Base-by-base conservation (phyloP, 2,329 filamentous ascomycete genomes). In the Alternaria atra region DNA sequence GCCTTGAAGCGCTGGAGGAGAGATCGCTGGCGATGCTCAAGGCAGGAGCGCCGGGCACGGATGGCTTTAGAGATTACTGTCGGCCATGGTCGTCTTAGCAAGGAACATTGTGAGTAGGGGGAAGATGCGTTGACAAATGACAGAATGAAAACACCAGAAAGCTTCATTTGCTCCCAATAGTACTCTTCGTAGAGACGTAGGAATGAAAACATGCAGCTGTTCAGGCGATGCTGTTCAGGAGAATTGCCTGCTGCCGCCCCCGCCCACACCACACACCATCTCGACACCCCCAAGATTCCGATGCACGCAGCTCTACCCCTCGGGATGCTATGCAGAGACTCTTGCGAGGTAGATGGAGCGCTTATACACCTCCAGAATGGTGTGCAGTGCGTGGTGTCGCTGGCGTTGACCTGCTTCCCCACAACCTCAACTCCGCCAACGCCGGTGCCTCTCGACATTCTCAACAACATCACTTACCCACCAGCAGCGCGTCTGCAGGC, bases 11-110 rank as follows among this genome's bases (percentile, higher is more conserved):
- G 52, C 47, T 52, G 55, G 39, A 52, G 55, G 50, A 52, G 48
- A 66, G 61, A 64, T 64, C 35, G 58, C 65, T 53, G 68, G 52
- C 54, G 60, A 55, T 58, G 46, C 65, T 50, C 32, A 50, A 48
- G 62, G 66, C 60, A 66, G 64, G 64, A 65, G 61, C 69, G 55
- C 63, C 62, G 56, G 60, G 62, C 66, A 61, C 55, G 53, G 59
- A 55, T 52, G 59, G 58, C 52, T 69, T 63, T 67, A 68, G 63
- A 66, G 68, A 75, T 75, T 75, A 75, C 71, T 76, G 66, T 68
- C 42, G 51, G 50, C 25, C 54, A 59, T 42, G 35, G 35, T 54
- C 37, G 46, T 66, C 63, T 73, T 73, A 73, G 68, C 68, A 62
- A 55, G 59, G 58, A 57, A 57, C 58, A 48, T 29, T 40, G 25